Conservation (phyloP, 257 asterid species). For the Jacaranda copaia region DNA sequence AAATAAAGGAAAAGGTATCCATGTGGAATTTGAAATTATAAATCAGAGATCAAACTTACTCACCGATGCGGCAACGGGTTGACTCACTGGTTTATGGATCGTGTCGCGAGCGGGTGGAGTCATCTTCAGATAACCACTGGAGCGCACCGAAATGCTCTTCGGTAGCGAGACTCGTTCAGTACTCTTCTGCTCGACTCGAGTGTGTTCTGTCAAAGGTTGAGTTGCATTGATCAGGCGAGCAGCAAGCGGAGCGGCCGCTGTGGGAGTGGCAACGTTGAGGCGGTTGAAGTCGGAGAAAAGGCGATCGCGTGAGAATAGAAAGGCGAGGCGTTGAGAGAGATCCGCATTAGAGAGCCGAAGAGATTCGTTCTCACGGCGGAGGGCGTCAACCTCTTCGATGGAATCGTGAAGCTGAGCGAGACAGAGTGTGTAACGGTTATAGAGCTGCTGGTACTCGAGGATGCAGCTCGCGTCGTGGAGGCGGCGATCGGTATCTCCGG, state of each 20-base stretch:
- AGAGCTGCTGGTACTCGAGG: constrained; percentile 82
- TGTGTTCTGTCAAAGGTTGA: constrained; percentile 47
- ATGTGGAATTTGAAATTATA: not conserved
- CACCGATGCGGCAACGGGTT: constrained; percentile 47
- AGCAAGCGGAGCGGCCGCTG: constrained; percentile 37
- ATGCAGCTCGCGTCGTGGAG: constrained; percentile 52
- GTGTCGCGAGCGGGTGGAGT: constrained; percentile 44
- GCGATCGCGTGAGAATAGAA: constrained; percentile 68
- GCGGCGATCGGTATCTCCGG: constrained; percentile 52
- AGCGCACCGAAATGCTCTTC: constrained; percentile 80
- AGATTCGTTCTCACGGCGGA: constrained; percentile 63
- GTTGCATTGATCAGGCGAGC: constrained; percentile 25
- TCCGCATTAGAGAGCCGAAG: constrained; percentile 72
- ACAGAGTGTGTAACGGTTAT: constrained; percentile 66
- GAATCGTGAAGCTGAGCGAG: constrained; percentile 65
- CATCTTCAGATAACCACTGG: constrained; percentile 65
- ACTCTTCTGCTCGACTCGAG: constrained; percentile 47
- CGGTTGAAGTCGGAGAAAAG: constrained; percentile 69
- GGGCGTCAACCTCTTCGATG: constrained; percentile 62
- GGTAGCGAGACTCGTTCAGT: constrained; percentile 63
- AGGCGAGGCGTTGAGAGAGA: constrained; percentile 66
- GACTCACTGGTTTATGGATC: constrained; percentile 39
- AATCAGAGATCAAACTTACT: constrained; percentile 35
- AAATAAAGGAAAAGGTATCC: not conserved
- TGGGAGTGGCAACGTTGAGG: constrained; percentile 48